A percentile compares a stretch with the other conserved stretches of the same genome.
Conservation (phyloP, 148 eudicot species). For the Rhododendron vialii region DNA sequence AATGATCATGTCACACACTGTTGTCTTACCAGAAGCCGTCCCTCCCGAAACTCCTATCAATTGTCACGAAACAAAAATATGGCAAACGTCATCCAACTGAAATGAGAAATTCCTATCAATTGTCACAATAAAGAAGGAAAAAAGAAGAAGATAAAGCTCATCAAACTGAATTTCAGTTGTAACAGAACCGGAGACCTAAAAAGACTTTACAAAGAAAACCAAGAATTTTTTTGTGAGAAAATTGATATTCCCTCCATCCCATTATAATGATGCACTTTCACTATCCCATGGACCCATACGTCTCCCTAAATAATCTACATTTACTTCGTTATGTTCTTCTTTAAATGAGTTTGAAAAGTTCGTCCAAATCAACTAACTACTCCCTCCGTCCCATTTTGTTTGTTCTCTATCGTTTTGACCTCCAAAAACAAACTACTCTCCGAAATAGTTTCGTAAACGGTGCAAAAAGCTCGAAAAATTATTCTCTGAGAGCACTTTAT, state of each 20-base stretch:
- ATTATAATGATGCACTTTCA: background rate
- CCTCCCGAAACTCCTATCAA: conserved; percentile 90
- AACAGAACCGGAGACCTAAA: background rate
- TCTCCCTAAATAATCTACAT: background rate
- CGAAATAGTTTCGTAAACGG: background rate
- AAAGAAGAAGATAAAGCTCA: background rate
- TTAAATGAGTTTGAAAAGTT: background rate
- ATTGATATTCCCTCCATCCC: background rate
- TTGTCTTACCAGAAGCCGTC: conserved; percentile 95
- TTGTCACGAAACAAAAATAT: background rate
- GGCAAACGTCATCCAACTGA: background rate
- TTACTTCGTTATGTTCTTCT: background rate
- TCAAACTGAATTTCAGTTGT: background rate
- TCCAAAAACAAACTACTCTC: background rate
- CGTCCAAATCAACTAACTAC: background rate
- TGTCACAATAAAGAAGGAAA: background rate
- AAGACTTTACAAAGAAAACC: background rate
- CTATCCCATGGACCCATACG: background rate
- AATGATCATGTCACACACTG: conserved; percentile 92
- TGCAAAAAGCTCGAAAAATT: background rate
- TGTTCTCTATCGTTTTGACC: background rate
- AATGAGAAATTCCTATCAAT: conserved; percentile 5
- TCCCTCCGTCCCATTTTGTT: background rate
- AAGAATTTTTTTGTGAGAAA: background rate
- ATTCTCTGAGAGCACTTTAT: background rate